Percentiles rank a stretch among this genome's conserved stretches.
These are phyloP conservation scores for Quercus phellos DNA, from an alignment of 331 rosid species.

Conservation along the genomic window DNA sequence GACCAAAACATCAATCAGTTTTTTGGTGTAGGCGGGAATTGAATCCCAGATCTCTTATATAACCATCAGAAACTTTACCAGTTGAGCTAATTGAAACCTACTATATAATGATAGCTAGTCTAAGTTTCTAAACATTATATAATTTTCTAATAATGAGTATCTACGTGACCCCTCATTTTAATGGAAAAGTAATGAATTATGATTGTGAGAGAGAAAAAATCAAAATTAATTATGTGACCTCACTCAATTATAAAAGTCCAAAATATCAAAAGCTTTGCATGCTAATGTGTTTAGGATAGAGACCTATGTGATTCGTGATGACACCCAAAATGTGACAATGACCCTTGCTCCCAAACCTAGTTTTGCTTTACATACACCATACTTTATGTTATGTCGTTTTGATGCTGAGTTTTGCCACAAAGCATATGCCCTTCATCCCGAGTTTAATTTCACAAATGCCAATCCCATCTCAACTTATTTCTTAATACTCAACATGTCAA, in stretches of 20 bases:
- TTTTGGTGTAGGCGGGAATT: too few species aligned
- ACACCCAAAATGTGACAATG: conserved; percentile 15
- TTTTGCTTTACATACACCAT: neutral
- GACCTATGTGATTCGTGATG: conserved; percentile 15
- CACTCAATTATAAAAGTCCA: neutral
- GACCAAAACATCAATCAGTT: too few species aligned
- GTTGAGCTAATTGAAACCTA: too few species aligned
- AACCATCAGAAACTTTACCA: too few species aligned
- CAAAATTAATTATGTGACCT: neutral
- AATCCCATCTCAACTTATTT: neutral
- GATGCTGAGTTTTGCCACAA: neutral
- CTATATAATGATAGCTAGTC: neutral
- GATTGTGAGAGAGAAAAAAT: neutral
- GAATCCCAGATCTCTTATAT: too few species aligned
- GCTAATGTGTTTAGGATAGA: neutral
- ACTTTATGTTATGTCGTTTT: neutral
- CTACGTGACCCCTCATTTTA: neutral
- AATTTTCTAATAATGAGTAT: neutral
- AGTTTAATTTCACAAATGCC: conserved; percentile 10
- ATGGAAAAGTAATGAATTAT: neutral
- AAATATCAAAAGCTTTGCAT: neutral
- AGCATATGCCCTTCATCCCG: neutral
- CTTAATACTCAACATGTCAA: too few species aligned
- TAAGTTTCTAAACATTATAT: neutral
- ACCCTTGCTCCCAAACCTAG: conserved; percentile 2